Conservation (phyloP, 1,284 basidiomycete genomes). For the Mycena sp. region DNA sequence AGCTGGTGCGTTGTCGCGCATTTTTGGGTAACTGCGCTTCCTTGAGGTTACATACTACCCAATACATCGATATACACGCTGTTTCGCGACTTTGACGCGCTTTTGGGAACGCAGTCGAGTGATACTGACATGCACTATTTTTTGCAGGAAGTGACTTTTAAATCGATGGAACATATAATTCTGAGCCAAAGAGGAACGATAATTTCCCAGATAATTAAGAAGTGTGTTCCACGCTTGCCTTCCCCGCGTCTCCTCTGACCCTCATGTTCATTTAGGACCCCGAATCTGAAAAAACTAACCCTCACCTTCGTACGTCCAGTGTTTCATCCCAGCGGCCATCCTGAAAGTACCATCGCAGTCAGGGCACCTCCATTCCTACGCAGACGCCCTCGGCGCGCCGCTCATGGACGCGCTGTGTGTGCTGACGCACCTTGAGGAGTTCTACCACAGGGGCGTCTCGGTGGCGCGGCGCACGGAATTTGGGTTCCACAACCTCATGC, state of each 20-base stretch:
- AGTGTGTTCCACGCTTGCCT: not conserved
- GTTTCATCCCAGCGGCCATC: not conserved
- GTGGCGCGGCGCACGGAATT: not conserved
- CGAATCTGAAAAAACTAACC: slow-evolving; percentile 9
- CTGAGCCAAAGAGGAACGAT: not conserved
- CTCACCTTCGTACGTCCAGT: not conserved
- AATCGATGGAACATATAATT: not conserved
- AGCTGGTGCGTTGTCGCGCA: not conserved
- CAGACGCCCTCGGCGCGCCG: not conserved
- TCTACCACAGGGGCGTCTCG: not conserved
- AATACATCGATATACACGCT: not conserved
- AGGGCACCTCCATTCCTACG: not conserved
- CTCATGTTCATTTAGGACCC: not conserved
- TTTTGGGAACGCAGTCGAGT: not conserved
- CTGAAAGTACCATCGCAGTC: not conserved
- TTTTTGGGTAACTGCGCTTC: not conserved
- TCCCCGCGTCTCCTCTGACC: too few species aligned
- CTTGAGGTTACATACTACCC: not conserved
- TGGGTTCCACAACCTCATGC: not conserved
- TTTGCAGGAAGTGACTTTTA: not conserved
- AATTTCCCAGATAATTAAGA: not conserved
- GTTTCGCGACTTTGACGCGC: not conserved
- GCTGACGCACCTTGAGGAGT: slow-evolving; percentile 1
- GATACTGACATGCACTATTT: not conserved
- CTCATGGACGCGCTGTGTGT: not conserved